Evolutionary conservation across 768 basidiomycete genomes (phyloP).

Genomic region (Suillus plorans): DNA sequence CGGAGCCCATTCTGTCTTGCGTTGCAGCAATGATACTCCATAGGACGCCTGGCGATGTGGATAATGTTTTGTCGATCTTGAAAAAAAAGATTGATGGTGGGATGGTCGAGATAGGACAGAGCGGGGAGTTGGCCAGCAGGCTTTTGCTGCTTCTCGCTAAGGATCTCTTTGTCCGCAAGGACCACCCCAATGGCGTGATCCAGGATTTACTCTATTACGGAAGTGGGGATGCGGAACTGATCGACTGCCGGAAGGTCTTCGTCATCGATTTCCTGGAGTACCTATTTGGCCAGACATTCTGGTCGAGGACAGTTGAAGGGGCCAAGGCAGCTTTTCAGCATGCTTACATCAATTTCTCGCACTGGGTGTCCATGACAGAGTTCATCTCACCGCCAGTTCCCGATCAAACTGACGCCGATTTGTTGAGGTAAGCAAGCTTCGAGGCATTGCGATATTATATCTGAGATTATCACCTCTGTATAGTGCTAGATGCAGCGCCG

Average conservation of each 20-base stretch:
- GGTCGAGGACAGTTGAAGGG: not conserved
- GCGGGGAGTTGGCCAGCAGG: conserved; percentile 14
- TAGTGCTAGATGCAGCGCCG: not conserved
- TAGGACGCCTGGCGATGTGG: not conserved
- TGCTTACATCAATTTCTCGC: conserved; percentile 14
- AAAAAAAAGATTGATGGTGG: conserved; percentile 4
- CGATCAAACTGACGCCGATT: not conserved
- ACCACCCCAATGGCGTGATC: not conserved
- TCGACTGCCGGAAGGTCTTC: conserved; percentile 14
- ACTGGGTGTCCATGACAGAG: conserved; percentile 15
- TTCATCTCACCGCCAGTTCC: not conserved
- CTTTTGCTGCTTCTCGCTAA: conserved; percentile 11
- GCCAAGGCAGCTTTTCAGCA: conserved; percentile 8
- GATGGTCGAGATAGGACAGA: conserved; percentile 7
- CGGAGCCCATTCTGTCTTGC: conserved; percentile 18
- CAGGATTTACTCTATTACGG: not conserved
- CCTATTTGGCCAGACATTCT: conserved; percentile 11
- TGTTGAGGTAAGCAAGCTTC: not conserved
- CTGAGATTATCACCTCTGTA: not conserved
- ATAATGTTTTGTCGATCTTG: not conserved
- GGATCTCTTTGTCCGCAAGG: conserved; percentile 8
- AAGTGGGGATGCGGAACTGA: conserved; percentile 3
- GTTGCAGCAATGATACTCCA: not conserved
- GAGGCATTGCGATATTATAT: not conserved
- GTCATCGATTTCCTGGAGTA: conserved; percentile 15